Evolutionary conservation across 2,329 filamentous ascomycete species (phyloP), one percentile per base, ranked within the genome.

Genomic region (Aspergillus candidus): DNA sequence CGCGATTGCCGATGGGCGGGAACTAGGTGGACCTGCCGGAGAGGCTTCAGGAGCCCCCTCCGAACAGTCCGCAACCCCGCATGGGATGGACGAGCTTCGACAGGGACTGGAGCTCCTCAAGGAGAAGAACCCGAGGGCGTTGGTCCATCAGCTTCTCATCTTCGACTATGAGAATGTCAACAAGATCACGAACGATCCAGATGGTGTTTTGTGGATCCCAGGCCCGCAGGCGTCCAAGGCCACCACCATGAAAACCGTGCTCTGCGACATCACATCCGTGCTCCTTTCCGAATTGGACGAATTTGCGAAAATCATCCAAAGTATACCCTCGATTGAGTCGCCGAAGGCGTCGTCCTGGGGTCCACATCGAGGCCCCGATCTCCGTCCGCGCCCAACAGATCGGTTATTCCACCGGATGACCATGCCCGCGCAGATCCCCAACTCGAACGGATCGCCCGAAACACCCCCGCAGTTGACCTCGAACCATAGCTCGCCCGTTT

Each of bases 1-100:
- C 50, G 91, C 88, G 3, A 75, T 97, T 46, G 86, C 88, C 12
- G 91, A 97, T 67, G 88, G 86, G 38, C 69, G 72, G 33, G 88
- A 94, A 65, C 74, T 87, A 18, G 69, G 69, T 4, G 66, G 70
- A 30, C 45, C 38, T 29, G 38, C 49, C 6, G 48, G 43, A 15
- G 41, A 51, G 12, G 41, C 45, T 11, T 54, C 44, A 38, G 44
- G 32, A n/a, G 37, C 34, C 40, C 41, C 22, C n/a, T 47, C 38
- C 40, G 56, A 56, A 44, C 66, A 57, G 41, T 55, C 62, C 57
- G 70, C 69, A 43, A 63, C 47, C 14, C 63, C 61, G 6, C 60
- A 67, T 29, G 63, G 59, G 14, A 54, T 70, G 11, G 57, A 65
- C 30, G 59, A 68, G 27, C 57, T 77, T 32, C 57, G 66, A 47